Conservation (phyloP, 176 grass and related monocot genomes). For the Oryza officinalis region DNA sequence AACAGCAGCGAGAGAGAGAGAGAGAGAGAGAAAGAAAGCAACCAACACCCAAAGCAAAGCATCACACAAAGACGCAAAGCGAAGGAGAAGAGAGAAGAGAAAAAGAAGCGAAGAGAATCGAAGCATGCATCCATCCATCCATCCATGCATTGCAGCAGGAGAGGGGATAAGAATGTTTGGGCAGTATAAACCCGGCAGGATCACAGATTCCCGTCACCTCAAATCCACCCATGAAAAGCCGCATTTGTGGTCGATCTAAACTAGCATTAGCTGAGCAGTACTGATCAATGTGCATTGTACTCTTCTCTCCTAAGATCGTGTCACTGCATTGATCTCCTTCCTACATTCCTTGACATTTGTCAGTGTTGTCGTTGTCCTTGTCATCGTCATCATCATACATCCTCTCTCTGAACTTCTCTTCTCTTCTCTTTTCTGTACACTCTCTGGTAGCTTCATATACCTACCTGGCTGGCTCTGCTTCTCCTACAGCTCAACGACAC, state of each 20-base stretch:
- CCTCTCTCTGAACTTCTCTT: background rate
- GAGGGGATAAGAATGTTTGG: constrained; percentile 38
- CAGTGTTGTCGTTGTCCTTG: background rate
- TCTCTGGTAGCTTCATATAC: constrained; percentile 31
- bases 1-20: constrained; percentile 3
- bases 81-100: constrained; percentile 32
- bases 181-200: constrained; percentile 11
- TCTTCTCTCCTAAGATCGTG: background rate
- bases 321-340: background rate
- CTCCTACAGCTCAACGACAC: background rate
- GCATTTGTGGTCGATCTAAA: background rate
- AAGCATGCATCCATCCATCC: background rate
- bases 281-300: background rate
- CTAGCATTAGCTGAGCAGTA: too few species aligned
- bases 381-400: constrained; percentile 32
- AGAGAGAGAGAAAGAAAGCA: constrained; percentile 8
- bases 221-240: constrained; percentile 6
- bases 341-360: constrained; percentile 21
- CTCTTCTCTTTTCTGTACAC: constrained; percentile 25
- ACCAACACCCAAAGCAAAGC: background rate
- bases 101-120: background rate
- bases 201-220: constrained; percentile 32
- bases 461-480: constrained; percentile 5
- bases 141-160: background rate
- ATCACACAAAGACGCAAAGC: constrained; percentile 2